phyloP scores from a whole-genome alignment of 352 stramenopile genomes.

The Pythium brachiatum region DNA sequence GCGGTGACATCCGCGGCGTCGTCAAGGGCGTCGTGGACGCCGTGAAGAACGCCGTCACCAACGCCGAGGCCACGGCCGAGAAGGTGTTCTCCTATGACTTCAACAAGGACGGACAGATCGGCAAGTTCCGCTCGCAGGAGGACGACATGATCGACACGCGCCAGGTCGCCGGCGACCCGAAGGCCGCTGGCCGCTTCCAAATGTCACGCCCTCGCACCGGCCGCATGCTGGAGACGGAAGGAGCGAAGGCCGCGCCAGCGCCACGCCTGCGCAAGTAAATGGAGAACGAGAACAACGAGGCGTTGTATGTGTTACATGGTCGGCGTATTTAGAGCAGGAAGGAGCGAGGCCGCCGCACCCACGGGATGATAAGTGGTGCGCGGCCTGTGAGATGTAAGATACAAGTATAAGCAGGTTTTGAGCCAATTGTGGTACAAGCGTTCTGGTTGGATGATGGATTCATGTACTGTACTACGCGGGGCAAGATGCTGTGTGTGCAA shows the following conservation, averaged over 20 bases:
- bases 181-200: constrained; percentile 14
- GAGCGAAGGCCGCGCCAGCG: constrained; percentile 9
- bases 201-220: constrained; percentile 6
- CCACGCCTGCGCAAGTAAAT: not conserved
- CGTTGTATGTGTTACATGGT: not conserved
- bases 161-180: constrained; percentile 16
- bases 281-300: not conserved
- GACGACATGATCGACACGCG: constrained; percentile 8
- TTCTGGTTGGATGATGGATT: too few relatives aligned
- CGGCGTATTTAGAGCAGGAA: constrained; percentile 11
- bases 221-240: constrained; percentile 4
- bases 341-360: too few relatives aligned
- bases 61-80: constrained; percentile 12
- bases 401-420: constrained; percentile 1
- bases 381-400: not conserved
- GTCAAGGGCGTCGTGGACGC: constrained; percentile 8
- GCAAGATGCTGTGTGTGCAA: too few relatives aligned
- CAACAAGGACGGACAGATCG: constrained; percentile 27
- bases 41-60: not conserved
- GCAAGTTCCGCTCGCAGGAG: constrained; percentile 20
- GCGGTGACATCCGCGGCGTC: constrained; percentile 7
- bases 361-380: too few relatives aligned
- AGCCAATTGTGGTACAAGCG: too few relatives aligned
- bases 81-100: constrained; percentile 9
- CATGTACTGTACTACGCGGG: too few relatives aligned